A percentile compares a stretch with the other conserved stretches of the same genome.
These are phyloP conservation scores for peach (Prunus persica) DNA, from an alignment of 306 rosid genomes.

Conservation along the genomic window DNA sequence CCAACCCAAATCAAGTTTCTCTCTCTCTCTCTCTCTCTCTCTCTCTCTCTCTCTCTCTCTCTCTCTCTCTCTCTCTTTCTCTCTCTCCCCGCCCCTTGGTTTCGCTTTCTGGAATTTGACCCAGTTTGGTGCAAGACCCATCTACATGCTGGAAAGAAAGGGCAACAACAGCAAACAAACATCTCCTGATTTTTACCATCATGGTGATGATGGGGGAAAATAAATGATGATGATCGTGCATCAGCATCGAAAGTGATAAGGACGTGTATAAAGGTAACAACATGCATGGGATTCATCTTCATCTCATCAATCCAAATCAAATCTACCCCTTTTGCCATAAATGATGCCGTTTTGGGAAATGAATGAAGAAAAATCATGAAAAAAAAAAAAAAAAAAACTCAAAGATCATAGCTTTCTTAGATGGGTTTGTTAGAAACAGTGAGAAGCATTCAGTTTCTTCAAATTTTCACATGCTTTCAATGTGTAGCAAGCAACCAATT, in stretches of 20 bases:
- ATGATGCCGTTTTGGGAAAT: not conserved
- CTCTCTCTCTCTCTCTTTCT: no score
- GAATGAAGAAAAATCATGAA: no score
- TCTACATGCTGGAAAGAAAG: not conserved
- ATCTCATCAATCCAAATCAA: not conserved
- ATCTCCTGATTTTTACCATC: not conserved
- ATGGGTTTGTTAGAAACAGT: no score
- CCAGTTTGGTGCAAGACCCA: not conserved
- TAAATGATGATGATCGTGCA: not conserved
- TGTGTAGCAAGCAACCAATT: no score
- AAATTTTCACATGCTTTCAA: no score
- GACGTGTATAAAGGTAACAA: conserved; percentile 17
- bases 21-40: no score
- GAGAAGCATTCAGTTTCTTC: no score
- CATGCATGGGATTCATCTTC: not conserved
- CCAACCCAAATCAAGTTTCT: no score
- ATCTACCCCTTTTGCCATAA: not conserved
- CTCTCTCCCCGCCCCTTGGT: no score
- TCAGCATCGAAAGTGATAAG: conserved; percentile 21
- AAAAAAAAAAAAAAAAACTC: no score
- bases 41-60: no score
- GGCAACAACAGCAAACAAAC: not conserved
- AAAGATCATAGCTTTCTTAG: no score
- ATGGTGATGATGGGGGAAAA: not conserved
- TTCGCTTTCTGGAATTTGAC: conserved; percentile 18